Base-by-base conservation (phyloP, 345 rosid genomes). In the Crucihimalaya himalaica region DNA sequence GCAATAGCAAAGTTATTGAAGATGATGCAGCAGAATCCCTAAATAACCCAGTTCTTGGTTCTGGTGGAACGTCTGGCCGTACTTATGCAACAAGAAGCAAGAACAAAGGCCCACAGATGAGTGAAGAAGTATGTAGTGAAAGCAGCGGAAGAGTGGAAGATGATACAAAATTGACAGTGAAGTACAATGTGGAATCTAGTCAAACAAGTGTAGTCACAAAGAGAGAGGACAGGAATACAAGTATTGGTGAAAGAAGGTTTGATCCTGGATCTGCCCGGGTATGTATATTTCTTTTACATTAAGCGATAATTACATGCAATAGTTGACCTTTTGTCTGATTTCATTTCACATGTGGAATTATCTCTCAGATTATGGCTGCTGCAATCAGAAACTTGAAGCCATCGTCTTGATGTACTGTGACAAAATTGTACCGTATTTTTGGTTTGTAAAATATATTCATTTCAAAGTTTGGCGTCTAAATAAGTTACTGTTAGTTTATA, bases 321-420 rank as follows among this genome's bases (percentile, higher is more conserved):
- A 4, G 1, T 18, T 46, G 12, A 14, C 27, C 54, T 69, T 45
- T 70, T 1, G 23, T 70, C 69, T 70, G 46, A 69, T 70, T 63
- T 21, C 7, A 43, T 19, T 32, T 43, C 28, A 53, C 40, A 18
- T 62, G 32, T 39, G 29, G 39, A 23, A 40, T 29, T 15, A n/a
- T 45, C 53, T 45, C 53, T 47, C 56, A 77, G 80, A 77, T 77
- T 56, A 64, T 70, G 76, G 80, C 80, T 2, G 76, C 76, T 20
- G 80, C 80, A 37, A 55, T 77, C 29, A 77, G 76, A 62, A 77
- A 70, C 76, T 52, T 77, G 72, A 77, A 77, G 76, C 80, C 76
- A 56, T 48, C 76, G 1, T 77, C 72, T n/a, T 77, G 73, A 75
- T 61, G 11, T 37, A 28, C 20, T 35, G 39, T 51, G 47, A 4